These are phyloP conservation scores for Trichoderma aggressivum DNA, from an alignment of 2,329 filamentous ascomycete species.

Conservation along the genomic window DNA sequence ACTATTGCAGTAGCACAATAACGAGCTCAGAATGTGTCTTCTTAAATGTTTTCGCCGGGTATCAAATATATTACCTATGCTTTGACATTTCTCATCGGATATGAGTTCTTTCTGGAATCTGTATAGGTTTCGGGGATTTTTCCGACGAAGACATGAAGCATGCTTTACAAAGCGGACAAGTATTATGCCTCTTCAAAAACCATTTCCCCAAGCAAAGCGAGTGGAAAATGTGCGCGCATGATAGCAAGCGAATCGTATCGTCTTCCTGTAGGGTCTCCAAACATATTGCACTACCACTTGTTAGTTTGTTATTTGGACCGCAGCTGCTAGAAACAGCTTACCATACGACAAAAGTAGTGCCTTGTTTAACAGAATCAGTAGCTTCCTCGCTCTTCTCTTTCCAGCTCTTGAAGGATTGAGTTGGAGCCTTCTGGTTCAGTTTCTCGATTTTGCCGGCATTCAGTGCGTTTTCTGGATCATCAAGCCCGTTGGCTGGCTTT, in stretches of 20 bases:
- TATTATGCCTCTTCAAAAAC: conserved; percentile 22
- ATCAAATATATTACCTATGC: background rate
- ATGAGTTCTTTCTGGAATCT: background rate
- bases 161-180: conserved; percentile 23
- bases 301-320: background rate
- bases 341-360: background rate
- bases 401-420: conserved; percentile 3
- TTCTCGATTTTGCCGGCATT: background rate
- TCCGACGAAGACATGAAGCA: conserved; percentile 6
- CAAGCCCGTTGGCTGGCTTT: background rate
- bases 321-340: background rate
- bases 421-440: background rate
- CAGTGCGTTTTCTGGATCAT: background rate
- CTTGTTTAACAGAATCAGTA: background rate
- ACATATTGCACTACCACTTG: conserved; percentile 20
- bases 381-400: background rate
- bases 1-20: background rate
- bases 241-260: conserved; percentile 20
- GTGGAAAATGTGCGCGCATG: conserved; percentile 23
- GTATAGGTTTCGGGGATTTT: background rate
- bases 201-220: conserved; percentile 21
- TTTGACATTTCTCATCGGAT: background rate
- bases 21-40: background rate
- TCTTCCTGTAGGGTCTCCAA: conserved; percentile 20
- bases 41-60: background rate